Conservation (phyloP, 768 basidiomycete species). For the Tulasnella sp. region DNA sequence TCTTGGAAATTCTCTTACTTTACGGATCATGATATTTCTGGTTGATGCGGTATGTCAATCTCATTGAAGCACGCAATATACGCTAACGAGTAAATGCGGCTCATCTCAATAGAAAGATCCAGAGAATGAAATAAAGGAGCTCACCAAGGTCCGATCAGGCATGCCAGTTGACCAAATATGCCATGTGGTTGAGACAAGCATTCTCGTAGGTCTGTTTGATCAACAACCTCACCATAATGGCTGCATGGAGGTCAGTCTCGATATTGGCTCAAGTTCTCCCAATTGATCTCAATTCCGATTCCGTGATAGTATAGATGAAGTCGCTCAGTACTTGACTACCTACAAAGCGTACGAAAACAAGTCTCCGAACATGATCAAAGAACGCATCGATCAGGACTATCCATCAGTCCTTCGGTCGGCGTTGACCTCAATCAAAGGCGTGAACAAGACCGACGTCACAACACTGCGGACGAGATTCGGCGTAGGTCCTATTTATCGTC, state of each 20-base stretch:
- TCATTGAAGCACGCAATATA: background rate
- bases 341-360: constrained; percentile 94
- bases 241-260: constrained; percentile 70
- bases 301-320: constrained; percentile 71
- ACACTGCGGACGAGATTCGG: constrained; percentile 87
- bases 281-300: background rate
- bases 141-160: constrained; percentile 55
- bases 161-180: background rate
- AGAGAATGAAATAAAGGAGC: constrained; percentile 52
- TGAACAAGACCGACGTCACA: constrained; percentile 96
- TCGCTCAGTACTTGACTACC: constrained; percentile 77
- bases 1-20: constrained; percentile 67
- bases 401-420: constrained; percentile 65
- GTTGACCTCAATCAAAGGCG: constrained; percentile 79
- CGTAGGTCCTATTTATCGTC: no score
- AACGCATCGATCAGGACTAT: constrained; percentile 85
- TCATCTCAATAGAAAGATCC: constrained; percentile 6
- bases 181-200: background rate
- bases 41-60: constrained; percentile 71
- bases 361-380: constrained; percentile 87
- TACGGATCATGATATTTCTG: constrained; percentile 76
- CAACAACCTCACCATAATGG: constrained; percentile 86
- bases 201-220: constrained; percentile 59
- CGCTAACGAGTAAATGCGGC: background rate
- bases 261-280: background rate